Evolutionary conservation across 352 stramenopile species (phyloP).

Genomic region (Globisporangium cylindrosporum): DNA sequence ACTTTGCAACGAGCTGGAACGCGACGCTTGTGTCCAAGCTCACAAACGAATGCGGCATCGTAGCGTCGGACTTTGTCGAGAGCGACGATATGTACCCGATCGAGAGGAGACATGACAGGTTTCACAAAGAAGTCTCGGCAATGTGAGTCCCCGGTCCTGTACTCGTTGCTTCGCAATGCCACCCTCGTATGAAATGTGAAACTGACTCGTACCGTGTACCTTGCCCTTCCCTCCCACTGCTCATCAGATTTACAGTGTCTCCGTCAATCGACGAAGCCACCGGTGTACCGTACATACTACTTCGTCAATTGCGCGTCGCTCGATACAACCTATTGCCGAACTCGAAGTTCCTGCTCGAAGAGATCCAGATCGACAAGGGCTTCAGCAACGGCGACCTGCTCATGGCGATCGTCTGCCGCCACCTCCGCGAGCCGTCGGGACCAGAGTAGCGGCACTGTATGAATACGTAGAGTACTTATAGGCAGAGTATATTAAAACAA

Average conservation of each 20-base stretch:
- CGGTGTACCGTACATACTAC: background rate
- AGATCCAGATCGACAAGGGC: conserved; percentile 37
- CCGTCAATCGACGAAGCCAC: background rate
- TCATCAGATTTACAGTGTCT: conserved; percentile 1
- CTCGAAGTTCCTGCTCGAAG: conserved; percentile 33
- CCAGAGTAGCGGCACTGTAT: background rate
- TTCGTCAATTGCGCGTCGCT: conserved; percentile 17
- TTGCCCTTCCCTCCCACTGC: too few species aligned
- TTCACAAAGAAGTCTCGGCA: background rate
- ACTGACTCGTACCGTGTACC: too few species aligned
- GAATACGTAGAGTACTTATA: background rate
- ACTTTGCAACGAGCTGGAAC: conserved; percentile 4
- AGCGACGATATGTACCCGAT: conserved; percentile 27
- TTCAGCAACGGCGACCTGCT: conserved; percentile 55
- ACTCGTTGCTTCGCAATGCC: background rate
- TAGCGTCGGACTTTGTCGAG: conserved; percentile 48
- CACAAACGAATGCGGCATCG: background rate
- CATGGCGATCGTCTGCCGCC: conserved; percentile 45
- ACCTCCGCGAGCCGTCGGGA: background rate
- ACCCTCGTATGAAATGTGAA: background rate
- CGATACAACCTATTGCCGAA: conserved; percentile 45
- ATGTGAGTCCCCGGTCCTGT: background rate
- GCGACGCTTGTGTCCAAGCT: conserved; percentile 2
- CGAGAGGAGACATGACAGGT: background rate
- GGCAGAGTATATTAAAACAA: too few species aligned